Evolutionary conservation across 176 grass and related monocot genomes (phyloP).

Genomic region (Aegilops tauschii): DNA sequence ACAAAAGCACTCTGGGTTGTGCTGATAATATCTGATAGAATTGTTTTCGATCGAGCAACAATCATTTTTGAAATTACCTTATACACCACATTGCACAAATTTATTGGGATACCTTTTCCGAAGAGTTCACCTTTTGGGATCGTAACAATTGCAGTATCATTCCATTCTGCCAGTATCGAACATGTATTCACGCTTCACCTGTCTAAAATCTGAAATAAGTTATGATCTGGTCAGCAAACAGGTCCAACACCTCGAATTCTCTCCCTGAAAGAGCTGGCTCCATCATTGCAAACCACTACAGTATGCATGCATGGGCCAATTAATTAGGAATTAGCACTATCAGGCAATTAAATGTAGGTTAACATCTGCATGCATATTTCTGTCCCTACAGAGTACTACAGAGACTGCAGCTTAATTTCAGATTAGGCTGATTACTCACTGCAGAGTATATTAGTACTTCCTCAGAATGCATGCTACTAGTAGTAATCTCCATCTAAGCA

Average conservation of each 20-base stretch:
- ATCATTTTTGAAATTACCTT: no score
- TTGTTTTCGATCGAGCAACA: no score
- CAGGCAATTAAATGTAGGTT: conserved; percentile 17
- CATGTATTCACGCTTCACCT: conserved; percentile 12
- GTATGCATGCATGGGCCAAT: conserved; percentile 15
- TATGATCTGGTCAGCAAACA: conserved; percentile 40
- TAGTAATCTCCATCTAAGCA: no score
- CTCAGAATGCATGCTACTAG: no score
- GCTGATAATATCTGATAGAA: no score
- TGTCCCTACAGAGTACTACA: not conserved
- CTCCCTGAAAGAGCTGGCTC: conserved; percentile 25
- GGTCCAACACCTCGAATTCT: conserved; percentile 17
- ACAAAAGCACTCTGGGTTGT: no score
- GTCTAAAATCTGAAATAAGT: conserved; percentile 18
- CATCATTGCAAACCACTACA: conserved; percentile 31
- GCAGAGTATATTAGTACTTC: no score
- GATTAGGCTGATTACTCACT: not conserved
- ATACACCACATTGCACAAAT: no score
- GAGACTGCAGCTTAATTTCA: not conserved
- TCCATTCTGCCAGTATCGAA: no score
- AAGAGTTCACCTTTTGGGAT: no score
- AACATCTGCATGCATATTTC: conserved; percentile 1
- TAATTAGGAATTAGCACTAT: not conserved
- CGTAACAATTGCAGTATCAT: no score
- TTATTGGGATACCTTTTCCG: no score